Percentiles rank a stretch among this genome's conserved stretches.
Conservation (phyloP, 2,329 filamentous ascomycete species). For the Grosmannia huntii region DNA sequence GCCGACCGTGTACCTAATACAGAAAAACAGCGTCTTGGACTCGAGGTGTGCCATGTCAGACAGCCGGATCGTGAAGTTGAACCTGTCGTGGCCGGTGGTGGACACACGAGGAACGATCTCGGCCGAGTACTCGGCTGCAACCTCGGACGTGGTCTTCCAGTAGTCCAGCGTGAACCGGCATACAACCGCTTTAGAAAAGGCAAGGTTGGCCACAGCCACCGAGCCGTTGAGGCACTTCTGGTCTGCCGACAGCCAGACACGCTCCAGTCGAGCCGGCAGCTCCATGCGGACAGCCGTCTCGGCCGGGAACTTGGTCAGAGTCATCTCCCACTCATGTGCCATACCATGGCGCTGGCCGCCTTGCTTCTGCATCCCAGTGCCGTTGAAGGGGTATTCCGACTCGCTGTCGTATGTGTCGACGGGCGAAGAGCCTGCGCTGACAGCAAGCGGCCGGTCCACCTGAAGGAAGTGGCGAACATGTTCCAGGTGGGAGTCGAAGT, state of each 20-base stretch:
- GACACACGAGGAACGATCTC: slow-evolving; percentile 57
- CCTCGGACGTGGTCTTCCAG: slow-evolving; percentile 97
- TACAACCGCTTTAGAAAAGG: slow-evolving; percentile 80
- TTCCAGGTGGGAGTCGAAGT: slow-evolving; percentile 93
- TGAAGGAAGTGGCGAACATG: slow-evolving; percentile 94
- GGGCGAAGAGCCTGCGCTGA: slow-evolving; percentile 87
- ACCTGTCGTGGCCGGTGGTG: slow-evolving; percentile 62
- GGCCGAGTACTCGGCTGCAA: slow-evolving; percentile 74
- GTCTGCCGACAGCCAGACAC: slow-evolving; percentile 75
- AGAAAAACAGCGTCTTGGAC: slow-evolving; percentile 84
- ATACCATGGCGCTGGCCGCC: slow-evolving; percentile 24
- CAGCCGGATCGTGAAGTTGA: slow-evolving; percentile 88
- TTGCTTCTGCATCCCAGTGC: slow-evolving; percentile 22
- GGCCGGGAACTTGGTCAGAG: slow-evolving; percentile 68
- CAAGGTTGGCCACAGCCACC: slow-evolving; percentile 73
- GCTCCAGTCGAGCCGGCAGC: slow-evolving; percentile 67
- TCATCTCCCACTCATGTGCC: slow-evolving; percentile 76
- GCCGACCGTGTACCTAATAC: slow-evolving; percentile 74
- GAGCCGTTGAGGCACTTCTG: slow-evolving; percentile 77
- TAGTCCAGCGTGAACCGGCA: slow-evolving; percentile 94
- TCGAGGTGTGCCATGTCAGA: slow-evolving; percentile 86
- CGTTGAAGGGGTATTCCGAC: slow-evolving; percentile 72
- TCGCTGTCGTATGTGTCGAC: slow-evolving; percentile 82
- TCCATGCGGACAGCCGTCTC: slow-evolving; percentile 49
- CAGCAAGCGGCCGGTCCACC: slow-evolving; percentile 86